These are phyloP conservation scores for Phaffomyces opuntiae DNA, from an alignment of 805 yeast species.

Conservation along the genomic window DNA sequence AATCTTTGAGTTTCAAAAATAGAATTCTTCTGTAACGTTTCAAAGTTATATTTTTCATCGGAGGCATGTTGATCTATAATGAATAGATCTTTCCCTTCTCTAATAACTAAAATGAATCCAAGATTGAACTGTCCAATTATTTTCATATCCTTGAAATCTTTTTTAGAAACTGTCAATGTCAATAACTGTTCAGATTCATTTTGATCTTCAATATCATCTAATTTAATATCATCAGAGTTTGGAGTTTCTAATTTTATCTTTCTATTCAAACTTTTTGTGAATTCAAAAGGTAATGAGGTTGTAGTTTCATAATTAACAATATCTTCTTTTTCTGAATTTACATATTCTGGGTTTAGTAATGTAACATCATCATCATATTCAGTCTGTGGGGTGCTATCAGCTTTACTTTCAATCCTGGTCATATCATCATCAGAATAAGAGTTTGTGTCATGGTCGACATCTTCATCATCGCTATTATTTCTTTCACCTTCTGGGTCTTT, in stretches of 20 bases:
- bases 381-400: neutral
- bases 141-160: conserved; percentile 68
- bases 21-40: conserved; percentile 49
- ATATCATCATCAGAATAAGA: neutral
- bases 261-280: neutral
- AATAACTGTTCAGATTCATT: conserved; percentile 51
- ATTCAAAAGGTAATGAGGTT: conserved; percentile 1
- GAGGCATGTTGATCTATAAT: conserved; percentile 97
- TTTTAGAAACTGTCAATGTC: conserved; percentile 56
- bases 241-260: neutral
- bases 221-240: conserved; percentile 1
- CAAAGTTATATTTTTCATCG: conserved; percentile 92
- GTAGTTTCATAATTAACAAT: conserved; percentile 9
- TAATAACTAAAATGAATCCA: conserved; percentile 82
- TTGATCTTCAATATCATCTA: conserved; percentile 39
- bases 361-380: conserved; percentile 4
- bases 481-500: neutral
- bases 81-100: conserved; percentile 53
- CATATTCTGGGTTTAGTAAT: neutral
- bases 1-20: conserved; percentile 63
- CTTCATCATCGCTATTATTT: conserved; percentile 1
- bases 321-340: neutral
- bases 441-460: neutral
- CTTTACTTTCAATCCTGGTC: neutral
- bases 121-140: conserved; percentile 90